Evolutionary conservation across 768 basidiomycete species (phyloP), one percentile per base, ranked within the genome.

Genomic region (Podaxis sp.): DNA sequence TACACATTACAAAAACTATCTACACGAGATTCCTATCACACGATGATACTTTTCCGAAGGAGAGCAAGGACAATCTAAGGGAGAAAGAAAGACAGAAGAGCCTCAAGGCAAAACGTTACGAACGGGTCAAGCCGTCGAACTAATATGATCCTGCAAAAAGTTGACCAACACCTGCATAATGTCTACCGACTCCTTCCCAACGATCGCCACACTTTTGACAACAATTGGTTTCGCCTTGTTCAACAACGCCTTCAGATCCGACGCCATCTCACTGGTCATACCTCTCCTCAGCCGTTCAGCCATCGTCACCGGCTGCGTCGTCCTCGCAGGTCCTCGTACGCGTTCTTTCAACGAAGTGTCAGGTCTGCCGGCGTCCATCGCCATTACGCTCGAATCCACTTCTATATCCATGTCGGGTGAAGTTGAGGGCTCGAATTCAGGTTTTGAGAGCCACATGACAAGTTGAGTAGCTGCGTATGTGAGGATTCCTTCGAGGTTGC

Each of bases 191-290:
- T 75, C 71, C 54, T 77, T 80, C 36, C 78, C 83, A 60, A 83
- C 65, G 48, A 84, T 73, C 17, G 72, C 71, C 63, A 84, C 77
- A 67, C 84, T 85, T 71, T 90, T 89, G 13, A 76, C 79, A 26
- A 93, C 74, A 38, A 91, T 73, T 0, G 86, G 82, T 66, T 84
- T 87, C 13, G 89, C 81, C 67, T 86, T 90, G 63, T 74, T 84
- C 73, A 93, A 61, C 67, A 93, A 71, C 3, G 83, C 77, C 69
- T 88, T 86, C 64, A 93, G 66, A 72, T 93, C 92, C 1, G 81
- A 80, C 44, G 85, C 87, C 82, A 93, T 86, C 75, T 93, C 91
- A 1, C 88, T 89, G 7, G 88, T 88, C 87, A 92, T 87, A 0
- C 90, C 90, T 64, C 91, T 76, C 68, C 91, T 77, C 67, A 91